A percentile compares a stretch with the other conserved stretches of the same genome.
Conservation (phyloP, 306 rosid genomes). For the Clitoria ternatea region DNA sequence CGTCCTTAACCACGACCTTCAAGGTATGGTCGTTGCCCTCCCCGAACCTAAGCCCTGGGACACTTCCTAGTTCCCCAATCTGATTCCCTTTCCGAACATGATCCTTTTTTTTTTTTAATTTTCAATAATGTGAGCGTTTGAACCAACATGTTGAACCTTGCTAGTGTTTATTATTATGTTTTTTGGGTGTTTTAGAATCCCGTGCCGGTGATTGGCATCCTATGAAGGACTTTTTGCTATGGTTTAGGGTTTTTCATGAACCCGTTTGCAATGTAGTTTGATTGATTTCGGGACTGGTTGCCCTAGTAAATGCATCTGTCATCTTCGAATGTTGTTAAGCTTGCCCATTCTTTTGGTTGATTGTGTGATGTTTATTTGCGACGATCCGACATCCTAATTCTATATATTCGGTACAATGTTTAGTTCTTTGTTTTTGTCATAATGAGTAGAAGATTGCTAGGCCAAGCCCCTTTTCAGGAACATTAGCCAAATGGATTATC, state of each 20-base stretch:
- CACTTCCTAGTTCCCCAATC: slow-evolving; percentile 40
- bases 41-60: slow-evolving; percentile 97
- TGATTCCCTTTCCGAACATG: not conserved
- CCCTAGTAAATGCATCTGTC: not conserved
- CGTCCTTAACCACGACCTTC: slow-evolving; percentile 61
- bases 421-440: not conserved
- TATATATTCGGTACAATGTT: not conserved
- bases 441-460: not conserved
- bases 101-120: not conserved
- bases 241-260: not conserved
- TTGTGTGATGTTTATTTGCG: not conserved
- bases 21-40: slow-evolving; percentile 95
- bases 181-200: slow-evolving; percentile 9
- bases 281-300: not conserved
- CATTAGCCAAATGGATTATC: not conserved
- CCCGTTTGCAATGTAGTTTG: not conserved
- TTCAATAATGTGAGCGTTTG: slow-evolving; percentile 23
- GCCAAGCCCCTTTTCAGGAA: not conserved
- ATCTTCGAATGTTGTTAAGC: not conserved
- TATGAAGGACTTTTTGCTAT: slow-evolving; percentile 16
- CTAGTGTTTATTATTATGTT: not conserved
- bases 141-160: not conserved
- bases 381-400: not conserved
- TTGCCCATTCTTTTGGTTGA: not conserved
- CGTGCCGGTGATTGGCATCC: slow-evolving; percentile 6